Evolutionary conservation across 768 basidiomycete genomes (phyloP), one percentile per base, ranked within the genome.

Genomic region (Naganishia antarctica): DNA sequence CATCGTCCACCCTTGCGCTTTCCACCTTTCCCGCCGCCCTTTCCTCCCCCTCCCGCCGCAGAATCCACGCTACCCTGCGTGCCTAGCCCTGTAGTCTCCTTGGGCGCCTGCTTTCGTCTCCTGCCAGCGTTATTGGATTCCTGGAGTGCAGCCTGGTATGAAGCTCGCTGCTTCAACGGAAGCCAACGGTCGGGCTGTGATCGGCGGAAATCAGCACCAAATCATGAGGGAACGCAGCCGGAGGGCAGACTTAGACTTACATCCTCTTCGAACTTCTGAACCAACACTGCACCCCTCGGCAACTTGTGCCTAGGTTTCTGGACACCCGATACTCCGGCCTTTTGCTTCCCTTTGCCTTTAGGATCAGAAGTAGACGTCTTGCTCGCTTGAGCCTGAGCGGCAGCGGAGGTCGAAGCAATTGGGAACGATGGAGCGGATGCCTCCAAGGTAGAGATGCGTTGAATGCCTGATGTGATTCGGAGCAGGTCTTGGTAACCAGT

Each of bases 361-460:
- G 47, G 34, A 59, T 47, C 76, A 73, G 21, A 75, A 73, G 62
- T 79, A 74, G 50, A 71, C 66, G 69, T 82, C 74, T 61, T 81
- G 76, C 59, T 78, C 72, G 57, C 71, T 70, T 62, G 72, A 6
- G 44, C 80, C 57, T 15, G 80, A 75, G 57, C 70, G 44, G 48
- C 74, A 65, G 29, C 72, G 60, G 69, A 70, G 63, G 70, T 69
- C 53, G 75, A 67, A 44, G 74, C 78, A 81, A 45, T 46, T 68
- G 70, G 79, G 70, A 7, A 87, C 86, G 32, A 87, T 86, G 50
- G 84, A 83, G 5, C 41, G 37, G 21, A 25, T 31, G 82, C 79
- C 41, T 84, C 81, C 76, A 50, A 50, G 70, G 59, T 18, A 18
- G 29, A 11, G 70, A 61, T 15, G 71, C 71, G 43, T 71, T 80